Evolutionary conservation across 352 stramenopile species (phyloP).

Genomic region (Phytophthora hybrid): DNA sequence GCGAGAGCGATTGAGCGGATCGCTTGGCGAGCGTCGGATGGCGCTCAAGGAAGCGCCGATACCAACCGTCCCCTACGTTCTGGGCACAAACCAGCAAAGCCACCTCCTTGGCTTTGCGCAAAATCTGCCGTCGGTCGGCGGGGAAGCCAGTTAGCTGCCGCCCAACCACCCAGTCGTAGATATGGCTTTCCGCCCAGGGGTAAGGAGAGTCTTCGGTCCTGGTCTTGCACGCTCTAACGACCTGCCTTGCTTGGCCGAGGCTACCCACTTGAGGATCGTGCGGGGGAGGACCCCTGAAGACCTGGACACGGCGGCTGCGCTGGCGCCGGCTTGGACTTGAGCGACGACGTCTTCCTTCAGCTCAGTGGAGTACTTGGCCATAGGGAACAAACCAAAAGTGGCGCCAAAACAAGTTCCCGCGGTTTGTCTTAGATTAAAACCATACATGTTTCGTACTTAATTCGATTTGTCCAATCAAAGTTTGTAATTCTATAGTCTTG

Average conservation of each 20-base stretch:
- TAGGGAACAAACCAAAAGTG: too few relatives aligned
- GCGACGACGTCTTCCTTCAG: too few relatives aligned
- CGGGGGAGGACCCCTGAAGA: neutral
- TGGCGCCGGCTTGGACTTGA: too few relatives aligned
- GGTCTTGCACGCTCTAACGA: neutral
- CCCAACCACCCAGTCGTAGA: conserved; percentile 29
- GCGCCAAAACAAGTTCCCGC: neutral
- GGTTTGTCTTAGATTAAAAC: too few relatives aligned
- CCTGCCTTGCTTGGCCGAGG: neutral
- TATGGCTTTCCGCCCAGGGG: conserved; percentile 5
- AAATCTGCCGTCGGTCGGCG: neutral
- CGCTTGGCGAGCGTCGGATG: conserved; percentile 11
- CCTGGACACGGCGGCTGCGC: too few relatives aligned
- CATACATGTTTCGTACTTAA: too few relatives aligned
- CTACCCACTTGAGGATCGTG: conserved; percentile 5
- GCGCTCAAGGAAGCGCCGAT: conserved; percentile 26
- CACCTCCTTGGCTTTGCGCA: conserved; percentile 18
- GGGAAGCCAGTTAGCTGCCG: conserved; percentile 28
- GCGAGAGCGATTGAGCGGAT: conserved; percentile 18
- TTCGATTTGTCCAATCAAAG: too few relatives aligned
- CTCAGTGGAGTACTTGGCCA: too few relatives aligned
- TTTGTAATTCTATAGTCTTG: too few relatives aligned
- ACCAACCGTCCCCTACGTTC: conserved; percentile 24
- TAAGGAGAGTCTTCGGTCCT: neutral
- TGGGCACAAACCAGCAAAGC: neutral